Evolutionary conservation across 768 basidiomycete species (phyloP).

Genomic region (Amanita inopinata): DNA sequence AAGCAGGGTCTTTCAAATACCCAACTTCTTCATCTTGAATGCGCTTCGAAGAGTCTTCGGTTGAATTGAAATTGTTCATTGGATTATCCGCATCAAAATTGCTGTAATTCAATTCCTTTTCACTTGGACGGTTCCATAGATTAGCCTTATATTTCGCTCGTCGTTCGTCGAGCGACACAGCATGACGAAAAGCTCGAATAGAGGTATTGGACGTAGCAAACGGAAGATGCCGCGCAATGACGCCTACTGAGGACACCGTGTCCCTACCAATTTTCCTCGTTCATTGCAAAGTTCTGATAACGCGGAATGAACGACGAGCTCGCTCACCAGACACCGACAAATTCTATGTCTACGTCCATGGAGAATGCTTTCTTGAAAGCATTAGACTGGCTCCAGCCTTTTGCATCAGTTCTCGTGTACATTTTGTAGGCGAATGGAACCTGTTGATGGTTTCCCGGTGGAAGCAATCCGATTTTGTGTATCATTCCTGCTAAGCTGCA

Average conservation of each 20-base stretch:
- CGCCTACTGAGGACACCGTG: slow-evolving; percentile 44
- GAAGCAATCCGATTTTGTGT: slow-evolving; percentile 15
- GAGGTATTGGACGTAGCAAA: slow-evolving; percentile 36
- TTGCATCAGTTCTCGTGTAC: slow-evolving; percentile 10
- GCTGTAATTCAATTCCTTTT: neutral
- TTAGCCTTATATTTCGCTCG: slow-evolving; percentile 43
- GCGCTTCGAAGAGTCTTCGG: slow-evolving; percentile 14
- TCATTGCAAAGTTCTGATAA: neutral
- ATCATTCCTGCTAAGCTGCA: slow-evolving; percentile 14
- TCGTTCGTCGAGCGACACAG: slow-evolving; percentile 43
- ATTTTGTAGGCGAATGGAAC: slow-evolving; percentile 11
- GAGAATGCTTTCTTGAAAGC: slow-evolving; percentile 36
- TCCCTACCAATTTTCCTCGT: too few species aligned
- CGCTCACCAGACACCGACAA: slow-evolving; percentile 41
- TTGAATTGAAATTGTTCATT: neutral
- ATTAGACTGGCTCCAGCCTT: slow-evolving; percentile 15
- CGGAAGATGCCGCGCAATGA: slow-evolving; percentile 32
- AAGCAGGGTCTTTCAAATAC: neutral
- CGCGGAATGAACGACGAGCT: neutral
- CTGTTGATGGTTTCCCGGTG: slow-evolving; percentile 11
- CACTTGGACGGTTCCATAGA: slow-evolving; percentile 19
- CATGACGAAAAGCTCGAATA: slow-evolving; percentile 42
- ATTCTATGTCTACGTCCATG: slow-evolving; percentile 33
- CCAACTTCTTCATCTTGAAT: neutral
- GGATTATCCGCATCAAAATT: neutral